Base-by-base conservation (phyloP, 129 eudicot genomes). In the Centrapalus pauciflorus region DNA sequence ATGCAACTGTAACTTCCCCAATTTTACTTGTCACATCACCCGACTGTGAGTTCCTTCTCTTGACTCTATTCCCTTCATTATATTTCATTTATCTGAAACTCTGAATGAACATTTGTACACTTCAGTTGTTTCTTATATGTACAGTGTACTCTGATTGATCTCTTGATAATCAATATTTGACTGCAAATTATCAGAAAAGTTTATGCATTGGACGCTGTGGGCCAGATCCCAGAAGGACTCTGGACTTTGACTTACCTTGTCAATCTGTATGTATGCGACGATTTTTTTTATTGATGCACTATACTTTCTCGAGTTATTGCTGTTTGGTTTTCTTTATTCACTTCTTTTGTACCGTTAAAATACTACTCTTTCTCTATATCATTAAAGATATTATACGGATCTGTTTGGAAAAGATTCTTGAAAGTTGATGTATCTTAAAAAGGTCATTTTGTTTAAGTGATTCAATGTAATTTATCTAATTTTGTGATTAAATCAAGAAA, bases 221-320 rank as follows among this genome's bases (percentile, higher is more conserved):
- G 89, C 11, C 69, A 56, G 6, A 41, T 85, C 59, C 89, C 96
- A 1, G 90, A 89, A 45, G 91, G 84, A 81, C 91, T 90, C 7
- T 90, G 91, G 91, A 82, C 69, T 69, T 69, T 90, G 75, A 77
- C 70, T 54, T 82, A 59, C 75, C 89, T 86, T 48, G 54, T 59
- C 16, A 76, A 80, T 77, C 71, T 86, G 97, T 90, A 84, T 57
- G 90, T 21, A 20, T 73, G 21, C 64, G 0, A 0, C 33, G 35
- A 1, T 43, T 6, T 73, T 49, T n/a, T 67, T 34, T 32, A 17
- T 6, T 55, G 2, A 55, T 27, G 24, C 5, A 25, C 21, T 41
- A 10, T 27, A 48, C 55, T 32, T 26, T 20, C 32, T 29, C 55
- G 16, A 29, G 24, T 19, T 24, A 6, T 9, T 66, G 25, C 2